Evolutionary conservation across 1,284 basidiomycete species (phyloP).

Genomic region (Sutorius eximius): DNA sequence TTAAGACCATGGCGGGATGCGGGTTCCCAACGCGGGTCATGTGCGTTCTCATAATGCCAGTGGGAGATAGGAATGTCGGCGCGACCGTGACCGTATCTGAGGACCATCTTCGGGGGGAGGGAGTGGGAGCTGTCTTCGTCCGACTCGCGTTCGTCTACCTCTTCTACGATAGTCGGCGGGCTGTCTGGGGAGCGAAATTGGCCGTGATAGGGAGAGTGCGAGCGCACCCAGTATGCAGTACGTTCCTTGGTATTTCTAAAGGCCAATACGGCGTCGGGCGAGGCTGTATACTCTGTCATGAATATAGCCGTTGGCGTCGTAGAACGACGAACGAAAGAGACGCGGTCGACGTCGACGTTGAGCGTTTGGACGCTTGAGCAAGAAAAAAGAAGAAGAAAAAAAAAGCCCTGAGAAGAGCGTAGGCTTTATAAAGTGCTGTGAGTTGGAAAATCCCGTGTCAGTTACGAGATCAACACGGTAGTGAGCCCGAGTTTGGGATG

Average conservation of each 20-base stretch:
- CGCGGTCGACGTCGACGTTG: background rate
- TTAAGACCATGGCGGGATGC: conserved; percentile 13
- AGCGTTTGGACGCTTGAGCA: background rate
- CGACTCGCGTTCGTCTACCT: conserved; percentile 49
- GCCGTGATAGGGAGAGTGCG: conserved; percentile 40
- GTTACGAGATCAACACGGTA: conserved; percentile 22
- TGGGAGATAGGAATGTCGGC: conserved; percentile 59
- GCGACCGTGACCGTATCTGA: conserved; percentile 64
- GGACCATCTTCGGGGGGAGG: conserved; percentile 66
- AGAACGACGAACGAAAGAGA: background rate
- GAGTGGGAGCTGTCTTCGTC: conserved; percentile 66
- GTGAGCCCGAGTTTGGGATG: conserved; percentile 1
- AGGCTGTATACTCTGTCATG: conserved; percentile 69
- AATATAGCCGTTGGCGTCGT: background rate
- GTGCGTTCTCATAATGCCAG: conserved; percentile 28
- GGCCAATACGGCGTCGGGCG: conserved; percentile 55
- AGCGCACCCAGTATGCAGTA: conserved; percentile 59
- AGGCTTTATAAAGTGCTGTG: conserved; percentile 28
- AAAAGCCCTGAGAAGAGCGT: background rate
- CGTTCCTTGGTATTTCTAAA: conserved; percentile 57
- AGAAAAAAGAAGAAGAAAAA: conserved; percentile 11
- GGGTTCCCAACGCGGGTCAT: conserved; percentile 13
- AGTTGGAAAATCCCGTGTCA: conserved; percentile 25
- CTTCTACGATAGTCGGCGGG: conserved; percentile 51
- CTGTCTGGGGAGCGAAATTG: conserved; percentile 57